Evolutionary conservation across 768 basidiomycete genomes (phyloP), one percentile per base, ranked within the genome.

Genomic region (Chlorophyllum brunneum): DNA sequence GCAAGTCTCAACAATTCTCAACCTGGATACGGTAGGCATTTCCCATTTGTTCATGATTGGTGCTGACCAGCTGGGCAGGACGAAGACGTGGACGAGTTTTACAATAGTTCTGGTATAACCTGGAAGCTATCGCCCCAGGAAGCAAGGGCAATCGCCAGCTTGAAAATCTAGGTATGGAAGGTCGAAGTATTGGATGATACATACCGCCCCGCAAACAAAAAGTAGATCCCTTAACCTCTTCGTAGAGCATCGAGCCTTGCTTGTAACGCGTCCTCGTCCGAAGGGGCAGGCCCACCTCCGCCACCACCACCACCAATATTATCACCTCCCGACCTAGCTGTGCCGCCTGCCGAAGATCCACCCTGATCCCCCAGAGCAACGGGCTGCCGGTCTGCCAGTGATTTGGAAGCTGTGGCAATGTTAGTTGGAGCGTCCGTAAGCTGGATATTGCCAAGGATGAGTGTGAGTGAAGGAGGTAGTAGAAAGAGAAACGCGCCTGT

Each of bases 61-160:
- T 3, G 5, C 41, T 55, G 9, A 38, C 31, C 30, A 22, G 51
- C 57, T 30, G 61, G 40, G 31, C 59, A 94, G 93, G 94, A 95
- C 59, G 95, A 97, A 67, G 92, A 94, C 59, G 85, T 94, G 4
- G 89, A 95, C 57, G 92, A 95, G 48, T 97, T 98, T 66, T 98
- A 93, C 67, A 91, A 88, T 58, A 83, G 88, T 47, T 95, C 92
- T 2, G 95, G 95, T 16, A 92, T 97, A 56, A 79, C 83, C 10
- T 95, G 92, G 92, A 87, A 86, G 61, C 64, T 95, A 49, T 86
- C 78, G 56, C 74, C 82, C 57, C 80, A 84, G 52, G 92, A 95
- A 58, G 92, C 89, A 42, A 81, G 82, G 51, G 71, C 79, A 31
- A 78, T 92, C 48, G 80, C 81, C 36, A 79, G 70, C 34, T 71